Base-by-base conservation (phyloP, 371 early-diverging fungal species). In the Haplosporangium sp. region DNA sequence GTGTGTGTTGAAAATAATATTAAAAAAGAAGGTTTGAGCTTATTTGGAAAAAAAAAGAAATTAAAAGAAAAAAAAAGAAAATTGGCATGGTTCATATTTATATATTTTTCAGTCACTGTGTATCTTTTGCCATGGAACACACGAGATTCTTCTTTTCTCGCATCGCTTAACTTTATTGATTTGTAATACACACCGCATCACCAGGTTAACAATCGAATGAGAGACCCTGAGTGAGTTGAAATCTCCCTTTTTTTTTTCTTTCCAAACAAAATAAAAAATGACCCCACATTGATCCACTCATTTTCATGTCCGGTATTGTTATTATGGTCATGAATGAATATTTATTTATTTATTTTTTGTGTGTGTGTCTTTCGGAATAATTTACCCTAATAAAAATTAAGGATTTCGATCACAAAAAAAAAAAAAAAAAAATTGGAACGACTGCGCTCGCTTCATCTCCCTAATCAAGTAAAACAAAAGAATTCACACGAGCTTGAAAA, bases 381-480 rank as follows among this genome's bases (percentile, higher is more conserved):
- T 27, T 27, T 27, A 27, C 27, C 27, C 27, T 27, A 27, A 27
- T 27, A 27, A 27, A 27, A 27, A 27, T 27, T 27, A 27, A 27
- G 27, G 27, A 27, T 27, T 27, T 27, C 27, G 27, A 27, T 27
- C 27, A 27, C 27, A 27, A 27, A 27, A 27, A 27, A 27, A 27
- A 27, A 27, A 27, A 27, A 27, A 27, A 27, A 27, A 27, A 27
- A 27, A 27, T 27, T 27, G 27, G 27, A 27, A 53, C 27, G 27
- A 61, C 61, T 61, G 61, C 61, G 61, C 61, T 19, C 61, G 44
- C 42, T 61, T 61, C 61, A 44, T 4, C 6, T 27, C 10, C 13
- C 20, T 8, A 6, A 53, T 53, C 27, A 27, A 27, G 27, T 27
- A 27, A 27, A 27, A 27, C 27, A 27, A 27, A 15, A 47, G 15